Evolutionary conservation across 352 stramenopile species (phyloP).

Genomic region (Globisporangium apiculatum): DNA sequence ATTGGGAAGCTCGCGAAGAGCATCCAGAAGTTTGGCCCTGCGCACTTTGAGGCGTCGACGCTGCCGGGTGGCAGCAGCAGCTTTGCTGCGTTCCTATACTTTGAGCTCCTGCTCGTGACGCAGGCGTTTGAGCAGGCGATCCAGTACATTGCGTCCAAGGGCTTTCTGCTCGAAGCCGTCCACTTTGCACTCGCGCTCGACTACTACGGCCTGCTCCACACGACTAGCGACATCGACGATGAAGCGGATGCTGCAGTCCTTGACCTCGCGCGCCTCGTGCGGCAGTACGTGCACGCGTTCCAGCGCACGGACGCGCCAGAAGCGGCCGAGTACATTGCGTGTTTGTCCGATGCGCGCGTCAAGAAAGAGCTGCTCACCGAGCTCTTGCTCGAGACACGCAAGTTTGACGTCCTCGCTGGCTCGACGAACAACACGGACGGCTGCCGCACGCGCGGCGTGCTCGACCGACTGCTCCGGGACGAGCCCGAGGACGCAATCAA

Average conservation of each 20-base stretch:
- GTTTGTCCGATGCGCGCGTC: constrained; percentile 44
- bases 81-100: constrained; percentile 65
- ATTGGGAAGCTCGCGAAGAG: constrained; percentile 56
- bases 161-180: constrained; percentile 68
- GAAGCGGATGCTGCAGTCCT: constrained; percentile 40
- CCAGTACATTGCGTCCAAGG: constrained; percentile 74
- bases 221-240: constrained; percentile 49
- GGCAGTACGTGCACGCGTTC: constrained; percentile 81
- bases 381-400: constrained; percentile 71
- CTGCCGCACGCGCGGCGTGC: constrained; percentile 67
- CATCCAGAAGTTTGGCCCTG: constrained; percentile 70
- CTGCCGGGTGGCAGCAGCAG: constrained; percentile 26
- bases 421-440: constrained; percentile 80
- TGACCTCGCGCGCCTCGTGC: constrained; percentile 68
- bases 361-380: constrained; percentile 73
- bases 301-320: constrained; percentile 69
- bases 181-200: constrained; percentile 79
- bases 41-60: constrained; percentile 54
- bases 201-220: constrained; percentile 66
- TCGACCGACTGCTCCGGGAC: constrained; percentile 68
- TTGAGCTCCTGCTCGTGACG: constrained; percentile 72
- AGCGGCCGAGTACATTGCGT: constrained; percentile 77
- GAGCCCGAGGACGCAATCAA: constrained; percentile 69
- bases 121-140: constrained; percentile 78
- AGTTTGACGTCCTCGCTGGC: constrained; percentile 72